phyloP scores from a whole-genome alignment of 371 early-diverging fungal genomes.

The Mucor circinelloides region DNA sequence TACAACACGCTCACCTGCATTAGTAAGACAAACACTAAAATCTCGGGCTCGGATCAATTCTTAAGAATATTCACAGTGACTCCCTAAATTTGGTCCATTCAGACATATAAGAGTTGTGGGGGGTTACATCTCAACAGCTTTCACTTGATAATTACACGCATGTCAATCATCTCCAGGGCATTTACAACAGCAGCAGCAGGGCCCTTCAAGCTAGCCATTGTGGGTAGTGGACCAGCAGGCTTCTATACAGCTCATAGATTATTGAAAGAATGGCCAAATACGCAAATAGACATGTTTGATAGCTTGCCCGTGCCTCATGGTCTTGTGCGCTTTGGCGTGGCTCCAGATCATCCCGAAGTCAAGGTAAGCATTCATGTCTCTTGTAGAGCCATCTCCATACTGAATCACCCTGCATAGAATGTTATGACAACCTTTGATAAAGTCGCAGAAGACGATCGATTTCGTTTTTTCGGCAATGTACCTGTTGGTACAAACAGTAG shows the following conservation, averaged over 20 bases:
- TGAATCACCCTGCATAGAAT: no score
- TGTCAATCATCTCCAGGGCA: slow-evolving; percentile 18
- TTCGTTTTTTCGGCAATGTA: slow-evolving; percentile 85
- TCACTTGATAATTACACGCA: neutral
- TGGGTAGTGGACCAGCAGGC: slow-evolving; percentile 91
- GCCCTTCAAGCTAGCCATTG: slow-evolving; percentile 68
- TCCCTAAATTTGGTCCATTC: neutral
- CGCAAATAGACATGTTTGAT: slow-evolving; percentile 87
- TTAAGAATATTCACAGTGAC: neutral
- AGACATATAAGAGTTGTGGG: neutral
- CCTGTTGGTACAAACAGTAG: slow-evolving; percentile 41
- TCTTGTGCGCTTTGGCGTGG: slow-evolving; percentile 94
- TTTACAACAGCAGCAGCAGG: slow-evolving; percentile 21
- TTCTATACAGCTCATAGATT: slow-evolving; percentile 91
- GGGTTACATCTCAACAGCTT: neutral
- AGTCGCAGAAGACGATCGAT: slow-evolving; percentile 70
- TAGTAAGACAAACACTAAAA: no score
- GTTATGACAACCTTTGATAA: slow-evolving; percentile 87
- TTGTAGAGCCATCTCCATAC: no score
- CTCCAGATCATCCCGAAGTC: slow-evolving; percentile 98
- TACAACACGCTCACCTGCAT: no score
- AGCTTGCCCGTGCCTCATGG: slow-evolving; percentile 88
- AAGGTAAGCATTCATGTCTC: slow-evolving; percentile 63
- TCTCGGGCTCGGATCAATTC: no score
- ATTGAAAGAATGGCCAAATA: slow-evolving; percentile 59